Evolutionary conservation across 441 rosid species (phyloP).

Genomic region (Geranium incanum): DNA sequence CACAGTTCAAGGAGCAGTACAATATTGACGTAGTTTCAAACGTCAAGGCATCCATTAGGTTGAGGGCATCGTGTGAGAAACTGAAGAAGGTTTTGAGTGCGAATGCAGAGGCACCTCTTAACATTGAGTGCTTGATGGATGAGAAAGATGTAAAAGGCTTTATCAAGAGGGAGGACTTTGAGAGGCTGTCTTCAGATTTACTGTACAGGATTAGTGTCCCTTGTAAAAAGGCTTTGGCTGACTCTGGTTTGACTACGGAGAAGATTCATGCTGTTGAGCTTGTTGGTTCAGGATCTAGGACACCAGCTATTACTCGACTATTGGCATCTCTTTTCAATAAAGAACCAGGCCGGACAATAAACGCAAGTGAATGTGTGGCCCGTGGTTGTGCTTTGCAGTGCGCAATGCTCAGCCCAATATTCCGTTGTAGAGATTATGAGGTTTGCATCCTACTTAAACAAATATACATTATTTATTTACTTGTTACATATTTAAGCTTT

Average conservation of each 20-base stretch:
- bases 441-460: constrained; percentile 25
- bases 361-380: constrained; percentile 67
- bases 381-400: constrained; percentile 79
- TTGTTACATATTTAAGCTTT: neutral
- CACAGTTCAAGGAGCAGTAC: constrained; percentile 67
- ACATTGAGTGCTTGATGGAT: constrained; percentile 88
- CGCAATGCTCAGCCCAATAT: constrained; percentile 67
- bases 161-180: constrained; percentile 90
- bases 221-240: constrained; percentile 53
- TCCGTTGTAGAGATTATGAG: constrained; percentile 69
- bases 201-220: constrained; percentile 51
- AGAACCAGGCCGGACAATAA: constrained; percentile 56
- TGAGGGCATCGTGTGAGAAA: constrained; percentile 84
- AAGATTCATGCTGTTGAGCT: constrained; percentile 59
- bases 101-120: constrained; percentile 75
- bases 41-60: constrained; percentile 63
- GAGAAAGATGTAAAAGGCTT: constrained; percentile 91
- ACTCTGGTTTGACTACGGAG: constrained; percentile 41
- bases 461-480: neutral
- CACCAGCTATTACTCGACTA: constrained; percentile 52
- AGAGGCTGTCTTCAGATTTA: constrained; percentile 42
- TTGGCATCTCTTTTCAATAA: constrained; percentile 43
- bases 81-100: constrained; percentile 95
- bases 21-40: constrained; percentile 68
- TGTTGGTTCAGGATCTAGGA: constrained; percentile 67